phyloP scores from a whole-genome alignment of 805 yeast species.

The Schwanniomyces polymorphus region DNA sequence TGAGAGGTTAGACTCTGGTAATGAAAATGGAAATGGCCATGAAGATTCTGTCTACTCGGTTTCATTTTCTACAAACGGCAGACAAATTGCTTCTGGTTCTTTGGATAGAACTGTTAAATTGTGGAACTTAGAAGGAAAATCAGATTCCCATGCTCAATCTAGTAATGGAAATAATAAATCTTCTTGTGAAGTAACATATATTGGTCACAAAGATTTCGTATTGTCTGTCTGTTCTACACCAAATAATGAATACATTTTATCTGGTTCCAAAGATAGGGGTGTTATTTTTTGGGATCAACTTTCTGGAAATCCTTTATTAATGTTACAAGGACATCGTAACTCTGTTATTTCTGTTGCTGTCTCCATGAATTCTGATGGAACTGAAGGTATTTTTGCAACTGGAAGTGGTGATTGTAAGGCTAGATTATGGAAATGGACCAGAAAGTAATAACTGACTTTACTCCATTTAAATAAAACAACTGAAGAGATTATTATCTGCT shows the following conservation, averaged over 20 bases:
- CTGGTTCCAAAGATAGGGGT: constrained; percentile 96
- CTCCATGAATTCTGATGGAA: constrained; percentile 71
- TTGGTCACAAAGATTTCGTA: constrained; percentile 96
- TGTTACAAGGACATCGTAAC: constrained; percentile 96
- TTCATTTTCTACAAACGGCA: constrained; percentile 87
- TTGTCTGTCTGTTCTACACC: constrained; percentile 93
- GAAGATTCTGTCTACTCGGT: constrained; percentile 95
- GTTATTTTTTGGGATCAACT: constrained; percentile 95
- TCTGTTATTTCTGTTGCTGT: constrained; percentile 94
- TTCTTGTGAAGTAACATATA: constrained; percentile 87
- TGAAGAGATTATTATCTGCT: not conserved
- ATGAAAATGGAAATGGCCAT: constrained; percentile 88
- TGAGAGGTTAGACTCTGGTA: constrained; percentile 88
- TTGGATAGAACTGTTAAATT: constrained; percentile 93
- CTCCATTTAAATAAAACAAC: not conserved
- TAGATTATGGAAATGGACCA: constrained; percentile 90
- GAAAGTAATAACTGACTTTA: constrained; percentile 20
- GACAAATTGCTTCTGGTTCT: constrained; percentile 91
- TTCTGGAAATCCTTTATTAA: constrained; percentile 87
- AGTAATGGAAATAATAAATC: constrained; percentile 27
- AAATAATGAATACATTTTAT: constrained; percentile 83
- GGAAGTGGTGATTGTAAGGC: constrained; percentile 98
- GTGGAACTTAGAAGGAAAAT: constrained; percentile 80
- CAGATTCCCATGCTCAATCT: constrained; percentile 18
- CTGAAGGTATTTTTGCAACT: constrained; percentile 88